Evolutionary conservation across 2,329 filamentous ascomycete genomes (phyloP).

Genomic region (Calonectria leucothoes): DNA sequence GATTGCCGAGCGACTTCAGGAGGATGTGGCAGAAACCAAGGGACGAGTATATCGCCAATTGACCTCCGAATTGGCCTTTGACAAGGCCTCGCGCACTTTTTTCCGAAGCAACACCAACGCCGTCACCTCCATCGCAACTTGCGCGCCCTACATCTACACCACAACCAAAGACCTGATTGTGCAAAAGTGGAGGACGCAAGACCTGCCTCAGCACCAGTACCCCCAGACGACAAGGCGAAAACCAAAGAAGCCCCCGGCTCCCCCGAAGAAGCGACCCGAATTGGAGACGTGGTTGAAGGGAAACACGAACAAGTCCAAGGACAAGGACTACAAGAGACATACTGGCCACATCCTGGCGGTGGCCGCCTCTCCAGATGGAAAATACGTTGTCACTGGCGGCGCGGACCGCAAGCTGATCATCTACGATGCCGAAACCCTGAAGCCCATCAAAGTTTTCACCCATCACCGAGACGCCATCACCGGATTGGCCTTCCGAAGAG

Average conservation of each 20-base stretch:
- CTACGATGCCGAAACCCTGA: constrained; percentile 85
- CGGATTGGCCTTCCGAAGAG: constrained; percentile 84
- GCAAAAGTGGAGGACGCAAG: constrained; percentile 89
- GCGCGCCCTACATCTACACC: constrained; percentile 86
- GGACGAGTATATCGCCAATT: constrained; percentile 88
- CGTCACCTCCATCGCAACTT: constrained; percentile 83
- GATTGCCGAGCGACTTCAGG: constrained; percentile 88
- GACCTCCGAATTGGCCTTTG: constrained; percentile 78
- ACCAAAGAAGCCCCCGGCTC: constrained; percentile 67
- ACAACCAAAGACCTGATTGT: constrained; percentile 86
- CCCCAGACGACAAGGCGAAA: constrained; percentile 69
- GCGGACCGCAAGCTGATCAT: constrained; percentile 86
- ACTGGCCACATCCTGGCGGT: constrained; percentile 84
- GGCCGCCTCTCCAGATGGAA: constrained; percentile 88
- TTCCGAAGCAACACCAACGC: constrained; percentile 83
- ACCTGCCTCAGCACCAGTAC: constrained; percentile 70
- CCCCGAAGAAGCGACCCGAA: constrained; percentile 70
- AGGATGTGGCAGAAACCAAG: constrained; percentile 93
- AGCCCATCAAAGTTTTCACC: constrained; percentile 84
- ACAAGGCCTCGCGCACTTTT: constrained; percentile 73
- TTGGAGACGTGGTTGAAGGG: constrained; percentile 73
- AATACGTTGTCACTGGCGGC: constrained; percentile 91
- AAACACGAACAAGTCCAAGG: constrained; percentile 67
- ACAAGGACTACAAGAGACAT: constrained; percentile 80
- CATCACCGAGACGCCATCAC: constrained; percentile 92